Percentiles rank a stretch among this genome's conserved stretches.
phyloP scores from a whole-genome alignment of 805 yeast genomes.

The Teunomyces cretensis region DNA sequence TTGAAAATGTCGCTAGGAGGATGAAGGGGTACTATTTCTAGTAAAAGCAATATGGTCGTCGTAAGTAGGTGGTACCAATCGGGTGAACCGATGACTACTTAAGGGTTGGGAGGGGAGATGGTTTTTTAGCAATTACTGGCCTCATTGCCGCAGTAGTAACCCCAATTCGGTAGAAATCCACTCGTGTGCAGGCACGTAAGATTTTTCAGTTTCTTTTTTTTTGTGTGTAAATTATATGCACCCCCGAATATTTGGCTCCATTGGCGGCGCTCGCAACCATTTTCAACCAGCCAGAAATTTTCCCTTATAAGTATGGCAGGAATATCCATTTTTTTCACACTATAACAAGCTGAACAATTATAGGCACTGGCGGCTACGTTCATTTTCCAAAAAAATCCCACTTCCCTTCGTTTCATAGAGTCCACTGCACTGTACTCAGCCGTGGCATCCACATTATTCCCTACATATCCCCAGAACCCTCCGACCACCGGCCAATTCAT shows the following conservation, averaged over 20 bases:
- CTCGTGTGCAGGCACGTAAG: no score
- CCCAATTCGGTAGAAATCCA: no score
- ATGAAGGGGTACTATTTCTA: no score
- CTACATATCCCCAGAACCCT: background rate
- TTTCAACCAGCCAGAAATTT: conserved; percentile 3
- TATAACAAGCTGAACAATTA: conserved; percentile 1
- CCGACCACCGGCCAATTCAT: no score
- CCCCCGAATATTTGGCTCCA: background rate
- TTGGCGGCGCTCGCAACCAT: background rate
- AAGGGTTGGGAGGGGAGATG: no score
- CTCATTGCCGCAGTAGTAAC: no score
- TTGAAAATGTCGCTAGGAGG: no score
- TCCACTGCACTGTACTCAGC: background rate
- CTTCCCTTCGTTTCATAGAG: background rate
- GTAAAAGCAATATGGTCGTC: no score
- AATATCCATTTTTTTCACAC: conserved; percentile 1
- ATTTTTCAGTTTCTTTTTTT: background rate
- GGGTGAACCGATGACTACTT: no score
- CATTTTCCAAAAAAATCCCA: background rate
- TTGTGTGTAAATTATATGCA: background rate
- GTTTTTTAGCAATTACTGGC: no score
- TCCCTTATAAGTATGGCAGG: background rate
- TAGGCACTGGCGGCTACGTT: background rate
- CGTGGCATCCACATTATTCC: background rate
- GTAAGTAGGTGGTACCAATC: no score